These are phyloP conservation scores for Fraxinus greggii DNA, from an alignment of 305 asterid genomes.

Conservation along the genomic window DNA sequence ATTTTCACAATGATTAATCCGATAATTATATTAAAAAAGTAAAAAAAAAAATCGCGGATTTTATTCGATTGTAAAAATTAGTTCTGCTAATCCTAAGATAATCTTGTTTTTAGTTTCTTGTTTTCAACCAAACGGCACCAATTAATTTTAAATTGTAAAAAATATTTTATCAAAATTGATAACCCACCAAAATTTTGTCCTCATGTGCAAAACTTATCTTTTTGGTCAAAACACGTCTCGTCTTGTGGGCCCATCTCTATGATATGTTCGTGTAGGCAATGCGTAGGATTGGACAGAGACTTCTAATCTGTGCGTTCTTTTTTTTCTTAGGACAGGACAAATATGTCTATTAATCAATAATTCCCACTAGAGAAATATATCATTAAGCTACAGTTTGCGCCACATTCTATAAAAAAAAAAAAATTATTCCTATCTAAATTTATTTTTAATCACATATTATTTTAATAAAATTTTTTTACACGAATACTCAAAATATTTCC, in stretches of 20 bases:
- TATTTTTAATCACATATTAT: too few species aligned
- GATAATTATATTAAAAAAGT: constrained; percentile 32
- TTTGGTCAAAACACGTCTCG: constrained; percentile 28
- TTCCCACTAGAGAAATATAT: neutral
- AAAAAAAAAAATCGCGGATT: neutral
- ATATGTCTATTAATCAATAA: neutral
- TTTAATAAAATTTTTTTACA: too few species aligned
- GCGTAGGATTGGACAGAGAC: constrained; percentile 26
- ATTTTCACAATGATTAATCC: constrained; percentile 28
- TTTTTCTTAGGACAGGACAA: neutral
- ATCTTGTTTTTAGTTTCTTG: constrained; percentile 21
- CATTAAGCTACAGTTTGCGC: too few species aligned
- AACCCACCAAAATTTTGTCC: neutral
- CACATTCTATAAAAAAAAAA: too few species aligned
- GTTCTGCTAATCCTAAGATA: neutral
- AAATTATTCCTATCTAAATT: too few species aligned
- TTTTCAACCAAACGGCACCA: constrained; percentile 27
- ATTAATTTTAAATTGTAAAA: neutral
- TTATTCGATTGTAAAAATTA: neutral
- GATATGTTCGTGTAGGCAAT: constrained; percentile 15
- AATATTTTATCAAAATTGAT: neutral
- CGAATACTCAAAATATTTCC: too few species aligned
- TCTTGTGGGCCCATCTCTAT: constrained; percentile 24
- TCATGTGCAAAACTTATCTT: neutral
- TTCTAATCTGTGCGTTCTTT: neutral